phyloP scores from a whole-genome alignment of 441 rosid species.

The Arabidopsis lyrata region DNA sequence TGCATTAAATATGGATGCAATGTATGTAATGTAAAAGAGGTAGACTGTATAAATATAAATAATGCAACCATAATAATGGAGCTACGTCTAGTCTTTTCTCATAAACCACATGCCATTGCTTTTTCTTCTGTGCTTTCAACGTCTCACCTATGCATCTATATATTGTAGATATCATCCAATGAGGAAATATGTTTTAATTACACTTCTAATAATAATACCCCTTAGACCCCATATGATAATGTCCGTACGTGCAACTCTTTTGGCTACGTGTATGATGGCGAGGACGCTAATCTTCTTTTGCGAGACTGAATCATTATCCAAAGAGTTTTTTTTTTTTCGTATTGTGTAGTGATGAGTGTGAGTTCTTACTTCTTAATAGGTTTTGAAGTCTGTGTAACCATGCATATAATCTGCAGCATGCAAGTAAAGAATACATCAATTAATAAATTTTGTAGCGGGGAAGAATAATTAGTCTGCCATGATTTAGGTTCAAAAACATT shows the following conservation, averaged over 20 bases:
- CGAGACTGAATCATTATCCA: background rate
- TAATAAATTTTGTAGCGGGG: background rate
- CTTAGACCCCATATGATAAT: constrained; percentile 33
- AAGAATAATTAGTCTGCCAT: background rate
- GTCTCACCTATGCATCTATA: constrained; percentile 41
- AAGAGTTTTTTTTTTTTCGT: background rate
- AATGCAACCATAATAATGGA: constrained; percentile 43
- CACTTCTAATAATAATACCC: constrained; percentile 16
- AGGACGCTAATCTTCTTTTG: background rate
- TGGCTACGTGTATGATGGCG: constrained; percentile 16
- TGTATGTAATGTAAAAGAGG: constrained; percentile 34
- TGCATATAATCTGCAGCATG: background rate
- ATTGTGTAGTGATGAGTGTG: background rate
- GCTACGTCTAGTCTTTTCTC: constrained; percentile 48
- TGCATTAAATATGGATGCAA: constrained; percentile 38
- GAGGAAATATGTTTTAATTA: constrained; percentile 24
- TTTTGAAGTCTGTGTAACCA: background rate
- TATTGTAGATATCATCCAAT: constrained; percentile 17
- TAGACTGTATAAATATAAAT: constrained; percentile 37
- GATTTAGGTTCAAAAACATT: background rate
- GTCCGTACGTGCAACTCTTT: constrained; percentile 37
- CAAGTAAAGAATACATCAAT: background rate
- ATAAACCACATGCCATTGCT: constrained; percentile 48
- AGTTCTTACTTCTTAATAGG: background rate
- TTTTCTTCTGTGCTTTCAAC: constrained; percentile 45